Conservation (phyloP, 2,329 filamentous ascomycete species). For the Stemphylium lycopersici region DNA sequence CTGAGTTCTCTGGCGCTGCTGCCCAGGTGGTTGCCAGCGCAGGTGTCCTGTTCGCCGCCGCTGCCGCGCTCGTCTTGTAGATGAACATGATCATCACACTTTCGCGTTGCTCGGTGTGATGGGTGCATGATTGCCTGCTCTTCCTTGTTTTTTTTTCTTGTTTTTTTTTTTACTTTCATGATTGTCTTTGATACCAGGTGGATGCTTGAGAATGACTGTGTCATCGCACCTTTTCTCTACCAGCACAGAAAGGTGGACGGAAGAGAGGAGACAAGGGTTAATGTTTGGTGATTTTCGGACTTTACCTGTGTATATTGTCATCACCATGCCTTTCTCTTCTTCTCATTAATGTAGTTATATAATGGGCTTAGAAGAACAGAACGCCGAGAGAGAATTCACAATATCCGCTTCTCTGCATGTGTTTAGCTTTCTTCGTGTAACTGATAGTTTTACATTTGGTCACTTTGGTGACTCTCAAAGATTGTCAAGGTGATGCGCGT, state of each 20-base stretch:
- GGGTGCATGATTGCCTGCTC: conserved; percentile 25
- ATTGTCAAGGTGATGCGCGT: too few species aligned
- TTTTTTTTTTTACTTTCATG: conserved; percentile 1
- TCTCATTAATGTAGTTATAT: conserved; percentile 13
- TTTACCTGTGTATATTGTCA: conserved; percentile 8
- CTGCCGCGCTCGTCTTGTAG: conserved; percentile 35
- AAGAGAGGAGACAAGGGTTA: background rate
- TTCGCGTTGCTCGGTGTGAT: too few species aligned
- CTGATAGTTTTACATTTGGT: too few species aligned
- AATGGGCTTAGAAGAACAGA: conserved; percentile 1
- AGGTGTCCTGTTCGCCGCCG: conserved; percentile 31
- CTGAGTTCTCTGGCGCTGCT: conserved; percentile 28
- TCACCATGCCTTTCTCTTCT: background rate
- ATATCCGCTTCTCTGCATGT: background rate
- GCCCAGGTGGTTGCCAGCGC: conserved; percentile 28
- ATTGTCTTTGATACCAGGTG: conserved; percentile 29
- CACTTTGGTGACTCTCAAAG: too few species aligned
- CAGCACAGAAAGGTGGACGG: background rate
- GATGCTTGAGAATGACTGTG: conserved; percentile 1
- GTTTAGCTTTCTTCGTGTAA: background rate
- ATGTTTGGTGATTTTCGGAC: background rate
- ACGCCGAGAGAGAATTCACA: background rate
- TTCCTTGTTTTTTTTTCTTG: background rate
- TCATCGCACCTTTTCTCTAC: background rate
- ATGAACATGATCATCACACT: conserved; percentile 1